phyloP scores from a whole-genome alignment of 352 stramenopile species.

The Elongisporangium anandrum region DNA sequence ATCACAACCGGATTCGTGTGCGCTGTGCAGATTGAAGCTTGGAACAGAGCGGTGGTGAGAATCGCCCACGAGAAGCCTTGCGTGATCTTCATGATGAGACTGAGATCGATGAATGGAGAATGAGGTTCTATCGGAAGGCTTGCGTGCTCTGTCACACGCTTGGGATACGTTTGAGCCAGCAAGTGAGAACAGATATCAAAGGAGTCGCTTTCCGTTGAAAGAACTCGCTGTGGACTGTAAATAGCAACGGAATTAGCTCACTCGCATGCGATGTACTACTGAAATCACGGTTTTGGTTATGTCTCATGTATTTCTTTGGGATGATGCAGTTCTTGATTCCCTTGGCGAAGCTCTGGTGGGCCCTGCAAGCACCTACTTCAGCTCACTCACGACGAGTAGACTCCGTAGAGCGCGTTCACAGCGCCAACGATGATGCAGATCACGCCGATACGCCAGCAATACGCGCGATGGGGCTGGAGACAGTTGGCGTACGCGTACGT shows the following conservation, averaged over 20 bases:
- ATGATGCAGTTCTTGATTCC: not conserved
- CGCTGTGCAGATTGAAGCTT: not conserved
- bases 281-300: too few species aligned
- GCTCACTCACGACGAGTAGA: not conserved
- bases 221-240: not conserved
- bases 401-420: slow-evolving; percentile 26
- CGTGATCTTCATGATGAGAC: not conserved
- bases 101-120: not conserved
- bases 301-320: not conserved
- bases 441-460: slow-evolving; percentile 29
- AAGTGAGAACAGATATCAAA: too few species aligned
- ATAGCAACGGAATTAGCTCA: not conserved
- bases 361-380: not conserved
- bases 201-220: not conserved
- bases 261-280: not conserved
- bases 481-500: slow-evolving; percentile 41
- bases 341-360: not conserved
- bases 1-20: slow-evolving; percentile 44
- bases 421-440: slow-evolving; percentile 18
- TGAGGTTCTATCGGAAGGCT: not conserved
- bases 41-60: not conserved
- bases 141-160: not conserved
- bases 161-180: too few species aligned
- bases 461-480: slow-evolving; percentile 34
- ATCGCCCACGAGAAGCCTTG: not conserved